Percentiles rank a stretch among this genome's conserved stretches.
These are phyloP conservation scores for Fusarium camptoceras DNA, from an alignment of 2,329 filamentous ascomycete genomes.

Conservation along the genomic window DNA sequence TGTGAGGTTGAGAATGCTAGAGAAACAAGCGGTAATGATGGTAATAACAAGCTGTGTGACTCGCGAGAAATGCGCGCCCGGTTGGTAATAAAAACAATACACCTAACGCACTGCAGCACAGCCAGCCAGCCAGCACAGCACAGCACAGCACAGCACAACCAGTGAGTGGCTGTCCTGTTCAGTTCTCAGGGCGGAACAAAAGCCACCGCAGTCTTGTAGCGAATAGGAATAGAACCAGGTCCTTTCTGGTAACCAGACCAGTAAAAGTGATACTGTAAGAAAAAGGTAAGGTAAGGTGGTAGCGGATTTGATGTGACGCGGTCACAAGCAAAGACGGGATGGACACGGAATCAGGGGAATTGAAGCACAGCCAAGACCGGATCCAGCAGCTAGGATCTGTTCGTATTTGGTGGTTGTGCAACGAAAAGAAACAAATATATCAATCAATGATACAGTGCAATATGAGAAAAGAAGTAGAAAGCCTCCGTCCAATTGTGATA, in stretches of 20 bases:
- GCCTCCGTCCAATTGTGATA: neutral
- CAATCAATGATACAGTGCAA: conserved; percentile 22
- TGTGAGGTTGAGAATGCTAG: neutral
- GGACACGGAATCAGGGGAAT: conserved; percentile 32
- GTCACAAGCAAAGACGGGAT: conserved; percentile 35
- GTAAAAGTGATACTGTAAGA: conserved; percentile 17
- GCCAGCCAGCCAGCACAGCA: conserved; percentile 24
- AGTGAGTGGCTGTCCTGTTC: conserved; percentile 25
- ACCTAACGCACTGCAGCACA: conserved; percentile 8
- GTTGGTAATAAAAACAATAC: conserved; percentile 25
- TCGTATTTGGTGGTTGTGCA: conserved; percentile 7
- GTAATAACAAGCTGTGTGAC: conserved; percentile 10
- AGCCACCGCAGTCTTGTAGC: conserved; percentile 16
- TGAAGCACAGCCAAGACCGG: conserved; percentile 38
- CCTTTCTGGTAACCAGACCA: conserved; percentile 28
- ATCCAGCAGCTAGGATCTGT: conserved; percentile 41
- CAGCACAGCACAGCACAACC: conserved; percentile 7
- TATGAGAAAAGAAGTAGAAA: neutral
- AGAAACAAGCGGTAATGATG: neutral
- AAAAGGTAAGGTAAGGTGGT: conserved; percentile 9
- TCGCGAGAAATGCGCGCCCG: conserved; percentile 26
- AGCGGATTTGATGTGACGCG: conserved; percentile 36
- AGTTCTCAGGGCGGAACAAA: conserved; percentile 14
- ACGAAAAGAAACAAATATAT: conserved; percentile 15
- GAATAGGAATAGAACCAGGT: conserved; percentile 8